A percentile compares a stretch with the other conserved stretches of the same genome.
Evolutionary conservation across 345 rosid genomes (phyloP).

Genomic region (Eucalyptus polyanthemos): DNA sequence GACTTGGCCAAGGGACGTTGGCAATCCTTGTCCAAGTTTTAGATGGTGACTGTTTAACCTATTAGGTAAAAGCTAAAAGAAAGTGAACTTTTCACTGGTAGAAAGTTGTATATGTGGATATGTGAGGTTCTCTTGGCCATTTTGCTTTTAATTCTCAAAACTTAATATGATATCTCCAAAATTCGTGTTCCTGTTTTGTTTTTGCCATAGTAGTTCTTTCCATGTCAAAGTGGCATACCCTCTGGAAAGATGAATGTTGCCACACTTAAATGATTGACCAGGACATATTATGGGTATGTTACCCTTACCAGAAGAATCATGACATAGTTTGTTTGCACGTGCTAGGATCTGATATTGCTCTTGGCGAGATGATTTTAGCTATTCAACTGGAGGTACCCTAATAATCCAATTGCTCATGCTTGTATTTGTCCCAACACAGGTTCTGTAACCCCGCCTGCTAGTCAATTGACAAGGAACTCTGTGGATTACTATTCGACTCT

Average conservation of each 20-base stretch:
- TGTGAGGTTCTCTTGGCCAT: background rate
- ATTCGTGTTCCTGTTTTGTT: background rate
- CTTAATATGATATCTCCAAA: background rate
- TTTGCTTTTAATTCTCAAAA: background rate
- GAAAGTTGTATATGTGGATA: background rate
- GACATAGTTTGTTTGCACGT: background rate
- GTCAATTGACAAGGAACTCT: background rate
- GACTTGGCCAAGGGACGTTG: background rate
- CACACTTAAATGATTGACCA: background rate
- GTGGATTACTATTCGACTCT: constrained; percentile 57
- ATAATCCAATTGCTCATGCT: background rate
- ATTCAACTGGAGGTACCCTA: background rate
- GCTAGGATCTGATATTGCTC: background rate
- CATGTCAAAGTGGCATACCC: background rate
- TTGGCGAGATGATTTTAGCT: background rate
- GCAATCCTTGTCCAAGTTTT: background rate
- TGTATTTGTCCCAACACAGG: constrained; percentile 6
- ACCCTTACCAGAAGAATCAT: background rate
- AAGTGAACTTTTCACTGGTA: background rate
- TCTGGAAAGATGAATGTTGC: background rate
- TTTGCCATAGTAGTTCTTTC: background rate
- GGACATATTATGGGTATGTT: background rate
- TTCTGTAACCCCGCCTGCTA: constrained; percentile 11
- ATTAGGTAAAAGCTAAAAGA: background rate
- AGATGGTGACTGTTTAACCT: background rate